phyloP scores from a whole-genome alignment of 2,329 filamentous ascomycete species.

The Xylaria digitata region DNA sequence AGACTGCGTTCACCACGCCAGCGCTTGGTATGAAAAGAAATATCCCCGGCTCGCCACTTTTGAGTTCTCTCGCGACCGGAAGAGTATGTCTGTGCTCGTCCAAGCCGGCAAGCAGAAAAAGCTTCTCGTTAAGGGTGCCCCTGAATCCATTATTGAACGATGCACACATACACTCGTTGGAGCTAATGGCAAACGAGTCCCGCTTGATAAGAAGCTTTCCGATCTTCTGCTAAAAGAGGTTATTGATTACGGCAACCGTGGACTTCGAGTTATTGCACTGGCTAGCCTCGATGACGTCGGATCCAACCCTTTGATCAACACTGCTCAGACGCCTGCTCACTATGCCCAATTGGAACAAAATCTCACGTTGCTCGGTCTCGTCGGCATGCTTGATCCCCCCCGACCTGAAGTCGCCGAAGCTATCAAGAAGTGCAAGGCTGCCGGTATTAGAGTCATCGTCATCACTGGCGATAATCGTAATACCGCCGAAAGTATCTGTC shows the following conservation, averaged over 20 bases:
- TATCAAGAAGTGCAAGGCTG: constrained; percentile 88
- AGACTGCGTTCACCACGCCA: constrained; percentile 82
- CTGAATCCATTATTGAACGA: constrained; percentile 92
- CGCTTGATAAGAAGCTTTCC: constrained; percentile 75
- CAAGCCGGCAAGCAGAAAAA: constrained; percentile 76
- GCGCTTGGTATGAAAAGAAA: constrained; percentile 83
- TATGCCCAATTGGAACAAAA: constrained; percentile 91
- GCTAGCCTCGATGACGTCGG: constrained; percentile 83
- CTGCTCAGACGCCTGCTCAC: constrained; percentile 83
- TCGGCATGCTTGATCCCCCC: constrained; percentile 96
- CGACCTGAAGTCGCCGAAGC: constrained; percentile 89
- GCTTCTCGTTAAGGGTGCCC: constrained; percentile 95
- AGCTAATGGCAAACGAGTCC: constrained; percentile 78
- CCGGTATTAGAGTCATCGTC: constrained; percentile 95
- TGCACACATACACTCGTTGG: constrained; percentile 87
- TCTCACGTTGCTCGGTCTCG: constrained; percentile 92
- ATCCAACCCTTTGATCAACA: constrained; percentile 74
- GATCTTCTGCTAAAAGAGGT: constrained; percentile 82
- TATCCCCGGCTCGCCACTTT: constrained; percentile 84
- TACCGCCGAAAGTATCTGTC: constrained; percentile 97
- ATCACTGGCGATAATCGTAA: constrained; percentile 99
- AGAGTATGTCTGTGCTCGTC: constrained; percentile 98
- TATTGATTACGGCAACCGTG: constrained; percentile 88
- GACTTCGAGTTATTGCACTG: constrained; percentile 93
- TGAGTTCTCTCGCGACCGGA: constrained; percentile 96